Base-by-base conservation (phyloP, 2,329 filamentous ascomycete species). In the Lachnellula subtilissima region DNA sequence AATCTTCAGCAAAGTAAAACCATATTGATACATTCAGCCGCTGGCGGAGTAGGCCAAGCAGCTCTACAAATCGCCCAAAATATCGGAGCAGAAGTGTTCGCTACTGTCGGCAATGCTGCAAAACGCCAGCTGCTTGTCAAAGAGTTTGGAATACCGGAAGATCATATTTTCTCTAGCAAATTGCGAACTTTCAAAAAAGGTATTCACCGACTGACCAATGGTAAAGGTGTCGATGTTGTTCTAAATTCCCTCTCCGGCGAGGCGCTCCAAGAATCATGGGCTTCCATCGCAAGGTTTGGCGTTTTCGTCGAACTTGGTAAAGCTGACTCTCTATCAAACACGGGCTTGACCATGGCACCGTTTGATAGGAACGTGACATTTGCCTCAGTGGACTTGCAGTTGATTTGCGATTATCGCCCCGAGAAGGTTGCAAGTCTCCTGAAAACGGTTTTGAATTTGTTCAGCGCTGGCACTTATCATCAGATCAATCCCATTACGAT, bases 221-320 rank as follows among this genome's bases (percentile, higher is more conserved):
- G 15, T 11, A 32, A 25, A 22, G 53, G 52, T 12, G 45, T 53
- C 12, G 45, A 53, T 42, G 52, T 53, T 5, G 52, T 53, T 40
- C 45, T 53, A 5, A 53, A 48, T 23, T 48, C 52, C 4, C 45
- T 53, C 4, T 39, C 35, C 2, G 52, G 52, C 2, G 53, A 50
- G 61, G 65, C 51, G 50, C 65, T 78, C 1, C 73, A 74, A 32
- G 69, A 72, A 0, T 74, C 72, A 0, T 78, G 73, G 74, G 56
- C 68, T 5, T 77, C 74, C 48, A 65, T 72, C 17, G 68, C 70
- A 6, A 58, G 59, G 0, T 66, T 67, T 47, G 72, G 72, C 1
- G 57, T 65, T 6, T 72, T 74, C 54, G 49, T 74, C 2, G 72
- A 74, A 54, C 66, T 73, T 46, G 68, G 69, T 1, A 69, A 68